Conservation (phyloP, 306 rosid genomes). For the Rosa persica region DNA sequence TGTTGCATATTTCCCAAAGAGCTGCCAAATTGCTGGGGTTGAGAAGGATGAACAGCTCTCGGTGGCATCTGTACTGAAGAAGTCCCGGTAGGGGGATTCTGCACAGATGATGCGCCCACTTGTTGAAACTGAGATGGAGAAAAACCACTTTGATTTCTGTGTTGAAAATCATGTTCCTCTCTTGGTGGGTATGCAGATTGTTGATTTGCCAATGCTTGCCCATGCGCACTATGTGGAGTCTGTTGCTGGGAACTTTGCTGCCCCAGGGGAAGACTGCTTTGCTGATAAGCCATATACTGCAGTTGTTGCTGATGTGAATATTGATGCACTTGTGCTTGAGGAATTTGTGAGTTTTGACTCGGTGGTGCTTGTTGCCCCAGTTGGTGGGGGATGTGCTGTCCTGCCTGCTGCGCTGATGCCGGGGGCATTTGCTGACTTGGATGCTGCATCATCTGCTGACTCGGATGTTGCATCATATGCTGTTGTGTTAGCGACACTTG, state of each 20-base stretch:
- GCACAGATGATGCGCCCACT: constrained; percentile 50
- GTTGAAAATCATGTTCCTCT: constrained; percentile 69
- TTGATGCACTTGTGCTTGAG: constrained; percentile 62
- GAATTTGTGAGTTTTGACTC: constrained; percentile 50
- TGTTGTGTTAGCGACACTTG: constrained; percentile 31
- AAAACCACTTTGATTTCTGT: constrained; percentile 64
- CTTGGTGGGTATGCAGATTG: constrained; percentile 39
- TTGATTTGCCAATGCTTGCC: constrained; percentile 59
- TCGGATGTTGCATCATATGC: constrained; percentile 50
- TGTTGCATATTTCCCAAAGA: constrained; percentile 54
- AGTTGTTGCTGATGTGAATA: constrained; percentile 59
- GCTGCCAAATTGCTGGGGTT: constrained; percentile 58
- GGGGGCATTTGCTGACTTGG: constrained; percentile 48
- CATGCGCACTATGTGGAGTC: constrained; percentile 48
- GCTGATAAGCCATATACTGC: constrained; percentile 76
- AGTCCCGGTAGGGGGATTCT: constrained; percentile 51
- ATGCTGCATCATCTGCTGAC: constrained; percentile 61
- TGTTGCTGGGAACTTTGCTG: constrained; percentile 59
- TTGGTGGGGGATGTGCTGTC: constrained; percentile 57
- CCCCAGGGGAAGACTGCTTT: constrained; percentile 47
- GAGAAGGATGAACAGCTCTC: constrained; percentile 55
- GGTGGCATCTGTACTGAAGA: constrained; percentile 56
- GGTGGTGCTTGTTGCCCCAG: constrained; percentile 56
- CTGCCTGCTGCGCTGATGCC: constrained; percentile 41
- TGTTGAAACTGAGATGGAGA: constrained; percentile 79